phyloP scores from a whole-genome alignment of 352 stramenopile species.

The Peronospora destructor region DNA sequence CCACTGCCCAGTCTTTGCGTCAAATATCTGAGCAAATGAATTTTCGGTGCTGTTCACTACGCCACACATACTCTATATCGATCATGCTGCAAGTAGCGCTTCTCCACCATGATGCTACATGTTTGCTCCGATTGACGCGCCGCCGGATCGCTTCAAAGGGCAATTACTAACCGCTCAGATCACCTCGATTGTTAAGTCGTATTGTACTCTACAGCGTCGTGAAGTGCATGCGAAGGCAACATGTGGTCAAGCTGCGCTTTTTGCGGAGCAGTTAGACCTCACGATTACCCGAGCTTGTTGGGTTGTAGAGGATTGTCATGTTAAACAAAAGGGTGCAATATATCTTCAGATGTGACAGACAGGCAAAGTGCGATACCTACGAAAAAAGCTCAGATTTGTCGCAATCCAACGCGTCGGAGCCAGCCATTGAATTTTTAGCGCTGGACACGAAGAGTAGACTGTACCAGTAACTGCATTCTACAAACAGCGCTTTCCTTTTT shows the following conservation, averaged over 20 bases:
- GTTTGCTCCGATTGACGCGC: background rate
- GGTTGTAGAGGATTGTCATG: background rate
- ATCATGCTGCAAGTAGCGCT: constrained; percentile 5
- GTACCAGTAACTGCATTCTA: background rate
- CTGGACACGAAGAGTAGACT: background rate
- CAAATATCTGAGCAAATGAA: constrained; percentile 14
- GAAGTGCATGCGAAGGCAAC: constrained; percentile 8
- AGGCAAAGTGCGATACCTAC: constrained; percentile 10
- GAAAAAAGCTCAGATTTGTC: constrained; percentile 6
- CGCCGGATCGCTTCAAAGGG: constrained; percentile 3
- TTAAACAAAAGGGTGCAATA: background rate
- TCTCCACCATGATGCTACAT: background rate
- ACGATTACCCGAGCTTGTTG: constrained; percentile 11
- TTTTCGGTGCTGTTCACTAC: constrained; percentile 11
- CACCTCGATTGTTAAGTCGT: background rate
- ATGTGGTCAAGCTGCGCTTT: constrained; percentile 4
- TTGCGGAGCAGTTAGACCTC: background rate
- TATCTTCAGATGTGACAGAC: constrained; percentile 11
- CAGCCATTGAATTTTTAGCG: constrained; percentile 12
- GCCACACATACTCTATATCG: background rate
- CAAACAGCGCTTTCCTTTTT: constrained; percentile 5
- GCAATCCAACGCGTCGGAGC: background rate
- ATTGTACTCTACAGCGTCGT: background rate
- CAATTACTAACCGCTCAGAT: constrained; percentile 9
- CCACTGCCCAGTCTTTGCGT: constrained; percentile 13